A percentile compares a stretch with the other conserved stretches of the same genome.
phyloP scores from a whole-genome alignment of 23 red algal genomes.

The Cyanidiococcus yangmingshanensis region DNA sequence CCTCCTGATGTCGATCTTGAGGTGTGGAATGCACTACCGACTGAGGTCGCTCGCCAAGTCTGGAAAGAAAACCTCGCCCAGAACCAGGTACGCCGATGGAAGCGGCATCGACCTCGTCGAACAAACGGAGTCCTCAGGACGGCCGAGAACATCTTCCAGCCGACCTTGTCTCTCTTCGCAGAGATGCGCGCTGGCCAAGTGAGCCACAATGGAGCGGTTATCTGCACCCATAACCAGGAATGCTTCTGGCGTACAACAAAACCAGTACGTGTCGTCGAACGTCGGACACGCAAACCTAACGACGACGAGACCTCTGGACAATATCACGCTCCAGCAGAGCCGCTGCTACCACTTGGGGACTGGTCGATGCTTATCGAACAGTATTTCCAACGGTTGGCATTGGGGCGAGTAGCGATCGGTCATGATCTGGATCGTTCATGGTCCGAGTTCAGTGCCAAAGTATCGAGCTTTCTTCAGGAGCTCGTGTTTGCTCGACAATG shows the following conservation, averaged over 20 bases:
- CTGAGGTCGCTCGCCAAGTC: background rate
- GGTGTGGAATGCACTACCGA: background rate
- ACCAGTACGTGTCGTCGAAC: background rate
- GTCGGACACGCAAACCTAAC: background rate
- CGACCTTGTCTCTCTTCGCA: background rate
- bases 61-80: background rate
- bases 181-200: background rate
- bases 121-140: background rate
- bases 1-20: conserved; percentile 7
- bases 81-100: background rate
- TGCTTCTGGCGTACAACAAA: background rate
- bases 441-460: background rate
- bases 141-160: background rate
- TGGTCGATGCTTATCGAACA: background rate
- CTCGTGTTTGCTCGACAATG: background rate
- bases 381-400: background rate
- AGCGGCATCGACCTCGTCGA: background rate
- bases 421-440: background rate
- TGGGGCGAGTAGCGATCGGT: background rate
- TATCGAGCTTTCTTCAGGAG: background rate
- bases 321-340: background rate
- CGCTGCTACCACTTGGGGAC: background rate
- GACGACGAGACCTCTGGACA: background rate
- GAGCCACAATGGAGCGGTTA: background rate
- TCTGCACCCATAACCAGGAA: background rate